Percentiles rank a stretch among this genome's conserved stretches.
Evolutionary conservation across 352 stramenopile species (phyloP).

Genomic region (Phytophthora europaea): DNA sequence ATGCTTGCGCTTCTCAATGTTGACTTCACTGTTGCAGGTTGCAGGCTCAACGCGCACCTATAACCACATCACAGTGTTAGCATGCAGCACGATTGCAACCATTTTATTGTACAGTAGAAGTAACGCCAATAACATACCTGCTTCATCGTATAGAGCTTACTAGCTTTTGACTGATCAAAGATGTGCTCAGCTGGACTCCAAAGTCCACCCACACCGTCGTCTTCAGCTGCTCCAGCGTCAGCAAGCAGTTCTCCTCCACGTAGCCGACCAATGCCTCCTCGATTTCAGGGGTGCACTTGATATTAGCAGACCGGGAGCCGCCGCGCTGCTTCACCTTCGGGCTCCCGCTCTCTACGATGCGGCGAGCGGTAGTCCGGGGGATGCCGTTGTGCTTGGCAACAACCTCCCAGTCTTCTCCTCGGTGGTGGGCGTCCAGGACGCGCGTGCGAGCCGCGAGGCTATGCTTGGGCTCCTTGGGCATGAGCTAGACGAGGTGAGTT

Average conservation of each 20-base stretch:
- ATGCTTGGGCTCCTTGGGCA: background rate
- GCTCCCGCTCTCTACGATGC: background rate
- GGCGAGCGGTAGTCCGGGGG: background rate
- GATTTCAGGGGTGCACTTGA: too few species aligned
- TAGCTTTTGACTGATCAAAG: background rate
- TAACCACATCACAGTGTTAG: background rate
- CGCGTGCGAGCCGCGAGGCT: background rate
- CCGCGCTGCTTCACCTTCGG: too few species aligned
- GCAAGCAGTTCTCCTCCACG: too few species aligned
- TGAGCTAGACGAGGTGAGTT: background rate
- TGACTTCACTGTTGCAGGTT: background rate
- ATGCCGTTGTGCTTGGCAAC: background rate
- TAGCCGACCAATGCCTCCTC: too few species aligned
- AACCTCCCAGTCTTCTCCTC: slow-evolving; percentile 8
- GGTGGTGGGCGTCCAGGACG: background rate
- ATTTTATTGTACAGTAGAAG: too few species aligned
- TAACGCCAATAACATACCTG: background rate
- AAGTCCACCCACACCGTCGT: background rate
- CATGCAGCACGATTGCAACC: too few species aligned
- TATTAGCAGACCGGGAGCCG: too few species aligned
- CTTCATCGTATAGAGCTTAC: too few species aligned
- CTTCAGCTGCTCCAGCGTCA: background rate
- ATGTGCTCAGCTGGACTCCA: background rate
- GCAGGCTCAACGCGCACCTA: background rate
- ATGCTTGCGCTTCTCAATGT: background rate